Evolutionary conservation across 495 filamentous ascomycete species (phyloP), one percentile per base, ranked within the genome.

Genomic region (Apodospora peruviana): DNA sequence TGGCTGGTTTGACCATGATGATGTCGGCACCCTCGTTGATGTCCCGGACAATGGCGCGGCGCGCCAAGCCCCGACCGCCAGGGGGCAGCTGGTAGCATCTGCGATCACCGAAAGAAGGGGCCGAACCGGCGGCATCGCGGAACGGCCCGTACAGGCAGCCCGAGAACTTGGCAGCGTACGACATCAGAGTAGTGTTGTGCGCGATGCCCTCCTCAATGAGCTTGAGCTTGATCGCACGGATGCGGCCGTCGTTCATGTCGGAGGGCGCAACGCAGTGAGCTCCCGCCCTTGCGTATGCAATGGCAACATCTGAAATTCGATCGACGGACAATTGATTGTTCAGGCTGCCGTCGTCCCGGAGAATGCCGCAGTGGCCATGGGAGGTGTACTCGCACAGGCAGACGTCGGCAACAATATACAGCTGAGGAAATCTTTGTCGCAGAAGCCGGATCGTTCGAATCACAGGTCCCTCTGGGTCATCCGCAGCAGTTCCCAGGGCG

Each of bases 351-450:
- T 98, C 93, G 55, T 95, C 88, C 37, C 88, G 79, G 20, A 97
- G 75, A 53, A 98, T 95, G 38, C 94, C 93, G 64, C 93, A 98
- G 71, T 98, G 93, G 38, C 93, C 93, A 62, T 98, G 93, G n/a
- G 87, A 91, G 5, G 93, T 97, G 69, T 98, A 98, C 67, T 98
- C 93, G 75, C 93, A 98, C 3, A 98, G 83, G 64, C 93, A 97
- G 40, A 98, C 93, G 68, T 98, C 93, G 29, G 84, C 80, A 43
- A 85, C 82, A 56, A 98, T 85, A 67, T 93, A 98, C 40, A 98
- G 79, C 32, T 85, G 77, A 5, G 94, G 93, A 66, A 96, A 96
- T 18, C 78, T 69, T 47, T 84, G 78, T 48, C 90, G 84, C 36
- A 98, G 72, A 16, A 95, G 78, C 16, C 82, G 84, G 65, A 97